Conservation (phyloP, 805 yeast species). For the Sungouiella thailandica region DNA sequence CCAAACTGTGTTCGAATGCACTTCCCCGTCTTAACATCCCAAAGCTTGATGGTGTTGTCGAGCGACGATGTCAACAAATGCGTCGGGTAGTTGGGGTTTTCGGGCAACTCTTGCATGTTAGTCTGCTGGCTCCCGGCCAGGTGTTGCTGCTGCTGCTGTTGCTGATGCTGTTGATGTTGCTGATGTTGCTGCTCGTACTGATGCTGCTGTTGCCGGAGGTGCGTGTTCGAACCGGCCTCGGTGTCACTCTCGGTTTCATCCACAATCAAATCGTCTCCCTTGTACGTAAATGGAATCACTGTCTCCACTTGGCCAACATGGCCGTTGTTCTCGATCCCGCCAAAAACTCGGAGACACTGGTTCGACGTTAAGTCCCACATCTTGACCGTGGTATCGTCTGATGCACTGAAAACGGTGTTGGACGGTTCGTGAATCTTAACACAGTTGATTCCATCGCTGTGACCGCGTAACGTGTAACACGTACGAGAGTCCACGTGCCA, state of each 20-base stretch:
- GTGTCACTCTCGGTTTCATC: slow-evolving; percentile 40
- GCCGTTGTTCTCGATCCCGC: slow-evolving; percentile 67
- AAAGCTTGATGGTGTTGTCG: slow-evolving; percentile 87
- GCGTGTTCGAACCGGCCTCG: slow-evolving; percentile 13
- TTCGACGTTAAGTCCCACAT: slow-evolving; percentile 92
- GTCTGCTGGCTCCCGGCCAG: background rate
- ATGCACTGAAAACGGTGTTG: slow-evolving; percentile 75
- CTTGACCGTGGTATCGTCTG: slow-evolving; percentile 87
- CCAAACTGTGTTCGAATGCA: slow-evolving; percentile 95
- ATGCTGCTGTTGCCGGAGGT: slow-evolving; percentile 11
- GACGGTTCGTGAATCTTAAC: slow-evolving; percentile 82
- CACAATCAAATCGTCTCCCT: slow-evolving; percentile 48
- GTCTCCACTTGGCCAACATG: slow-evolving; percentile 94
- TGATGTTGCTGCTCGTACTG: slow-evolving; percentile 10
- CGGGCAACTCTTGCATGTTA: slow-evolving; percentile 6
- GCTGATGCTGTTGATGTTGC: slow-evolving; percentile 4
- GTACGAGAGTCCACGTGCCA: slow-evolving; percentile 96
- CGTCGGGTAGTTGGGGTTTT: slow-evolving; percentile 53
- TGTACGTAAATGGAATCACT: slow-evolving; percentile 78
- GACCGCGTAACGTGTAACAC: slow-evolving; percentile 90
- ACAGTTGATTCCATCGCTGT: slow-evolving; percentile 85
- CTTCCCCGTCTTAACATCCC: slow-evolving; percentile 84
- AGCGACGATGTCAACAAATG: slow-evolving; percentile 82
- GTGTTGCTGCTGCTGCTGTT: slow-evolving; percentile 1
- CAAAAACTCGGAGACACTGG: slow-evolving; percentile 74